These are phyloP conservation scores for Nigrograna mackinnonii DNA, from an alignment of 2,329 filamentous ascomycete genomes.

Conservation along the genomic window DNA sequence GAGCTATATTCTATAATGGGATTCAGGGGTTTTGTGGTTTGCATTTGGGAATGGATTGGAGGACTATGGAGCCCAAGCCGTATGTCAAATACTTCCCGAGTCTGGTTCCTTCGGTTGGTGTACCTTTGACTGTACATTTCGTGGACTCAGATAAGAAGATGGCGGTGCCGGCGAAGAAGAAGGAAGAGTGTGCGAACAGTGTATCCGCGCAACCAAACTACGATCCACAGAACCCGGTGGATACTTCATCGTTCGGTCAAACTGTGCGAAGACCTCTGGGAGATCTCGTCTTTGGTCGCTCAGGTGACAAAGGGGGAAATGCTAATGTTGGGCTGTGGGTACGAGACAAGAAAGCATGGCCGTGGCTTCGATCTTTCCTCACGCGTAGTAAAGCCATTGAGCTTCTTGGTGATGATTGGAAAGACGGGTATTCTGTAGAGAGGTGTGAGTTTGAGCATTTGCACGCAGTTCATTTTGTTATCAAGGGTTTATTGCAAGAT, in stretches of 20 bases:
- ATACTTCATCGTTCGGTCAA: slow-evolving; percentile 29
- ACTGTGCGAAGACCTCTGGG: slow-evolving; percentile 33
- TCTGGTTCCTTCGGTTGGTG: slow-evolving; percentile 2
- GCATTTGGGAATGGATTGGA: slow-evolving; percentile 41
- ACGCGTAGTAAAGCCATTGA: slow-evolving; percentile 39
- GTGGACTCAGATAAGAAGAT: slow-evolving; percentile 6
- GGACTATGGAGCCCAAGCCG: slow-evolving; percentile 38
- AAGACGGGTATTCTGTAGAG: slow-evolving; percentile 37
- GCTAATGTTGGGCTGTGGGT: slow-evolving; percentile 47
- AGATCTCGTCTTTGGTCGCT: slow-evolving; percentile 30
- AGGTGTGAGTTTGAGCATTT: slow-evolving; percentile 53
- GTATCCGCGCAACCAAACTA: slow-evolving; percentile 26
- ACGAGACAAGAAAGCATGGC: slow-evolving; percentile 40
- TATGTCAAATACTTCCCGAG: slow-evolving; percentile 17
- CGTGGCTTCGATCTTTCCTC: slow-evolving; percentile 46
- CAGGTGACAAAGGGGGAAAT: slow-evolving; percentile 44
- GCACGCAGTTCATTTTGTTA: slow-evolving; percentile 47
- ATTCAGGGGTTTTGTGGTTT: slow-evolving; percentile 40
- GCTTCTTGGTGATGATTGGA: slow-evolving; percentile 49
- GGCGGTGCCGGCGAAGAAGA: slow-evolving; percentile 9
- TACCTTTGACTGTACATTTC: slow-evolving; percentile 7
- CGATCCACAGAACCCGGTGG: slow-evolving; percentile 28
- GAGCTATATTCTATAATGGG: slow-evolving; percentile 26
- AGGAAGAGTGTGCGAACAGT: slow-evolving; percentile 12
- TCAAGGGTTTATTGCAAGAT: slow-evolving; percentile 10